These are phyloP conservation scores for Xylaria polymorpha DNA, from an alignment of 2,329 filamentous ascomycete genomes.

Conservation along the genomic window DNA sequence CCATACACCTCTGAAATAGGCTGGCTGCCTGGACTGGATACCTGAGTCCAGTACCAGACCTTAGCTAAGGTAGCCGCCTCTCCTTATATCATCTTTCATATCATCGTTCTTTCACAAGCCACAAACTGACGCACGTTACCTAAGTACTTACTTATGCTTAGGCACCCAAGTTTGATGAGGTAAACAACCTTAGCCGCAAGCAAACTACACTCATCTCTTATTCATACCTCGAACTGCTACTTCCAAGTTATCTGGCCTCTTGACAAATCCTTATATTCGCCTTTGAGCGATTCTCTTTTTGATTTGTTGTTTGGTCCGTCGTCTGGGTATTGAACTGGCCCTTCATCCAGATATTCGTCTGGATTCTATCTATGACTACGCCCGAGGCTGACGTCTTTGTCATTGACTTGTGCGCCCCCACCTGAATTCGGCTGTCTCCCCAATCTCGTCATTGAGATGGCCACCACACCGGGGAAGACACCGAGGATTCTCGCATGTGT, in stretches of 20 bases:
- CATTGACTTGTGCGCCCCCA: conserved; percentile 20
- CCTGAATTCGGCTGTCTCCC: background rate
- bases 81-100: background rate
- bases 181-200: background rate
- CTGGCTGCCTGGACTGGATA: too few relatives aligned
- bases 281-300: background rate
- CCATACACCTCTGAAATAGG: background rate
- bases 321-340: background rate
- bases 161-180: conserved; percentile 11
- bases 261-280: background rate
- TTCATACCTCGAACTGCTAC: background rate
- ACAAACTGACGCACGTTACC: conserved; percentile 1
- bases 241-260: background rate
- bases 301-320: background rate
- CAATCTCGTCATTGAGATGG: conserved; percentile 40
- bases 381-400: conserved; percentile 22
- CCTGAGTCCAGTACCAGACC: background rate
- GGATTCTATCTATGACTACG: conserved; percentile 12
- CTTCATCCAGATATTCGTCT: background rate
- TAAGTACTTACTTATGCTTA: background rate
- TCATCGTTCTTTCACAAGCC: conserved; percentile 5
- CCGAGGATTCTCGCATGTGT: conserved; percentile 49
- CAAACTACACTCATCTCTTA: background rate
- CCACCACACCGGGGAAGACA: conserved; percentile 45
- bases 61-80: conserved; percentile 7